phyloP scores from a whole-genome alignment of 305 asterid species.

The Ilex paraguariensis region DNA sequence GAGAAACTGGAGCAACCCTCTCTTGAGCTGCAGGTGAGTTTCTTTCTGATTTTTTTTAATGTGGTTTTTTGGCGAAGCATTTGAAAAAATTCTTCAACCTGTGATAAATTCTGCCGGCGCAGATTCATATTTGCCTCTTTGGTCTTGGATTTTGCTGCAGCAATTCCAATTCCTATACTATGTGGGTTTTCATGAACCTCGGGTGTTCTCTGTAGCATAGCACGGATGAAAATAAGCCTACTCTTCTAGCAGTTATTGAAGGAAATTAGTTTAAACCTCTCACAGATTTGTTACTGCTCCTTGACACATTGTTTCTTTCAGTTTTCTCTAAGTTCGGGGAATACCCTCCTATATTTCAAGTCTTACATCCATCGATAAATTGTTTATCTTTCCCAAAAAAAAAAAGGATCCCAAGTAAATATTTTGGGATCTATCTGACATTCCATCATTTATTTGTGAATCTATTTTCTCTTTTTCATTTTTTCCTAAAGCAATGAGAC shows the following conservation, averaged over 20 bases:
- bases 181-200: too few species aligned
- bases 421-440: neutral
- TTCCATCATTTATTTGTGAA: neutral
- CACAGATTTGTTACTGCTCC: neutral
- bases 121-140: neutral
- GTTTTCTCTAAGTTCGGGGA: neutral
- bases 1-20: conserved; percentile 71
- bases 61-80: neutral
- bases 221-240: neutral
- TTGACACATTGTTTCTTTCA: neutral
- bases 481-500: neutral
- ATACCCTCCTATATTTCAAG: too few species aligned
- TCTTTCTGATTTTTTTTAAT: neutral
- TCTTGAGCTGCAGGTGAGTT: conserved; percentile 59
- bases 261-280: neutral
- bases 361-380: neutral
- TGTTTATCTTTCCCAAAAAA: too few species aligned
- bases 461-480: neutral
- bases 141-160: neutral
- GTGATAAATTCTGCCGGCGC: neutral
- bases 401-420: neutral
- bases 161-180: neutral
- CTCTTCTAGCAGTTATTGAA: neutral
- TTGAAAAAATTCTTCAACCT: neutral
- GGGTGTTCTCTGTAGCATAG: too few species aligned